A percentile compares a stretch with the other conserved stretches of the same genome.
Evolutionary conservation across 2,329 filamentous ascomycete genomes (phyloP).

Genomic region (Penicillium sp.): DNA sequence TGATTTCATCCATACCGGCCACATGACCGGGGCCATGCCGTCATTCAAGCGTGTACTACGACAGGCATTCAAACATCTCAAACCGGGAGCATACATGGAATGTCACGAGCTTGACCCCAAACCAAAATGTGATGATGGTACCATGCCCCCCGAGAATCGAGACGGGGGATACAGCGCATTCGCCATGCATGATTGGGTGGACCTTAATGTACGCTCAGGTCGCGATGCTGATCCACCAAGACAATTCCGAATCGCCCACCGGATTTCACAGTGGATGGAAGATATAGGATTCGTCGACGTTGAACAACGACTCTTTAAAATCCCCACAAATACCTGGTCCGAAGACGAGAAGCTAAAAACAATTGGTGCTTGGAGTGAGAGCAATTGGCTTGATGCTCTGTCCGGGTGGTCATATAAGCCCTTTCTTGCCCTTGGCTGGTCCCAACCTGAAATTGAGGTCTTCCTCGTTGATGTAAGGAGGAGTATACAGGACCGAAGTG

Average conservation of each 20-base stretch:
- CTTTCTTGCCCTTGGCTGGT: conserved; percentile 45
- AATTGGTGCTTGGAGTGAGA: conserved; percentile 52
- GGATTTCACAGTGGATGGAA: conserved; percentile 55
- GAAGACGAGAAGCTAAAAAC: conserved; percentile 48
- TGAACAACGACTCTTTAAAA: conserved; percentile 52
- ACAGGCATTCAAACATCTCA: conserved; percentile 53
- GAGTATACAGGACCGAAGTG: conserved; percentile 40
- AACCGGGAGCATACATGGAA: conserved; percentile 56
- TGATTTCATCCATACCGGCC: conserved; percentile 61
- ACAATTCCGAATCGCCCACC: conserved; percentile 54
- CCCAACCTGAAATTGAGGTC: conserved; percentile 48
- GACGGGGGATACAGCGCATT: conserved; percentile 35
- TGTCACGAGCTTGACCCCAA: conserved; percentile 48
- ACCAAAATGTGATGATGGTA: conserved; percentile 54
- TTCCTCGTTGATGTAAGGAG: conserved; percentile 47
- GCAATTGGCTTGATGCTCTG: conserved; percentile 47
- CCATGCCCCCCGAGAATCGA: conserved; percentile 50
- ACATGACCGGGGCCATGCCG: conserved; percentile 58
- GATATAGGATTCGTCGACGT: conserved; percentile 60
- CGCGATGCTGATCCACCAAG: conserved; percentile 45
- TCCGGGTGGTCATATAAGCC: conserved; percentile 48
- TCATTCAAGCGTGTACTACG: conserved; percentile 58
- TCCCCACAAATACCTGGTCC: conserved; percentile 56
- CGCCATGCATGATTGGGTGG: conserved; percentile 52
- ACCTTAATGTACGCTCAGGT: conserved; percentile 44